Evolutionary conservation across 106 monocot genomes (phyloP), one percentile per base, ranked within the genome.

Genomic region (Xerophyta viscosa): DNA sequence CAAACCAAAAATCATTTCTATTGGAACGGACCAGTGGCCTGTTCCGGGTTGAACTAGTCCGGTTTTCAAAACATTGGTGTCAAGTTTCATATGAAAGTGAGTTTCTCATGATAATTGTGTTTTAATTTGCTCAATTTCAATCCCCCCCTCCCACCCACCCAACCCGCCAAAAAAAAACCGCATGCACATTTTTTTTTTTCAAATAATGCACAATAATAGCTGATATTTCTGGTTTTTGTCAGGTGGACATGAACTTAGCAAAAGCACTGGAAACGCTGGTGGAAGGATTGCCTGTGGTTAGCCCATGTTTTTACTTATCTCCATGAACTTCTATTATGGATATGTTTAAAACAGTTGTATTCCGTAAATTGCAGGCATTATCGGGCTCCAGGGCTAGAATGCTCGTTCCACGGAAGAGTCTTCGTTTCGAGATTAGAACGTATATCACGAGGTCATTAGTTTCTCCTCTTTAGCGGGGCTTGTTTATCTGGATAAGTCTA

Each of bases 231-330:
- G 27, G 3, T 29, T 52, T 52, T 29, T 11, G 27, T 17, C 19
- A 52, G 52, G 52, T 52, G 52, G 52, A 52, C 52, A 52, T 52
- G 52, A 52, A 19, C 52, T 52, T 17, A 52, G 52, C 52, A 52
- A 52, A 29, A 29, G 14, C 28, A 52, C 52, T 30, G 52, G 52
- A 52, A 52, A 52, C 29, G 52, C 52, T 52, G 52, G 52, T 29
- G 52, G 52, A 29, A 52, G 52, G 19, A 3, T 52, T 29, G 52
- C 52, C 19, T 52, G 52, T 52, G 52, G 52, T 52, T 4, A 20
- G 18, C 6, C 6, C 17, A 17, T 47, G 17, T 47, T 20, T 47
- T 8, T 47, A 2, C 46, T 47, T 14, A 20, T 1, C 22, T 20
- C 1, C 20, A 2, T 1, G 14, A 18, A 20, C 14, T 46, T 20